Base-by-base conservation (phyloP, 257 asterid genomes). In the Solanum medicagineum region DNA sequence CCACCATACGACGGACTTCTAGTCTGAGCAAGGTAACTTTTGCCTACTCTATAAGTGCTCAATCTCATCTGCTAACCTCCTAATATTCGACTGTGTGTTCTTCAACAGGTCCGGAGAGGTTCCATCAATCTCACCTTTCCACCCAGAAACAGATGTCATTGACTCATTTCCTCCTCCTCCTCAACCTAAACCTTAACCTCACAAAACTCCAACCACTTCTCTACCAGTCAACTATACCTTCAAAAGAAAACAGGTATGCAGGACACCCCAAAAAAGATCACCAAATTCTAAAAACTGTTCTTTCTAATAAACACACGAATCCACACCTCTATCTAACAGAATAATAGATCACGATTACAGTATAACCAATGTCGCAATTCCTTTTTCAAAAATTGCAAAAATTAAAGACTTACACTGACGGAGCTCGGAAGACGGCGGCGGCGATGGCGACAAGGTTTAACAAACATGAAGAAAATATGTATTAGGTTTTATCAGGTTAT, bases 1-100 rank as follows among this genome's bases (percentile, higher is more conserved):
- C 98, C 96, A 7, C 98, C 97, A 87, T 95, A 98, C 1, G 99
- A 97, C 70, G 97, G 97, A 90, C 99, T 97, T 80, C 85, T 86
- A 20, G 99, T 94, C 84, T 90, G 99, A 60, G 98, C 97, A 81
- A 94, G 98, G 85, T 97, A 32, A 95, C 81, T 97, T 97, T 84
- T 91, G 96, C 89, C 99, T 90, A 63, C 95, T 96, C 85, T 92
- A 93, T 56, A 89, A 93, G 89, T 92, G 97, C 90, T 36, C 42
- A 36, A 36, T 36, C 6, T 36, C 42, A 36, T 36, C 42, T 36
- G 42, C 42, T 36, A 94, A 89, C 88, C 95, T 91, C 89, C 95
- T 89, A 83, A 97, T 97, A 91, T 97, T 97, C 7, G 98, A 97
- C 2, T 97, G 96, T 42, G 99, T 93, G 79, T 97, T 97, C 95